Evolutionary conservation across 2,329 filamentous ascomycete species (phyloP).

Genomic region (Diaporthe destruens): DNA sequence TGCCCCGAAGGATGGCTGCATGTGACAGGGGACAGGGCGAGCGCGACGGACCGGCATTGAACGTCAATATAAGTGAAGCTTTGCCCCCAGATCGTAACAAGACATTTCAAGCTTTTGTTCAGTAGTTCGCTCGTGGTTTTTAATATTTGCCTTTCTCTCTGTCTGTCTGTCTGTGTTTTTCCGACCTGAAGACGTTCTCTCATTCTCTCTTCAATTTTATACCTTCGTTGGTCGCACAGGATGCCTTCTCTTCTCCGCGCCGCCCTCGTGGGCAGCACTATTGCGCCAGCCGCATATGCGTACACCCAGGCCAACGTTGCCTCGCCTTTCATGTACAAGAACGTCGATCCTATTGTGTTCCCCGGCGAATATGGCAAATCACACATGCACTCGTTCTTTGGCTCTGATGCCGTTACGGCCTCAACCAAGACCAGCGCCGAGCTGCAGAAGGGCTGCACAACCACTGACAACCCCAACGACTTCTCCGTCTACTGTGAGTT

Average conservation of each 20-base stretch:
- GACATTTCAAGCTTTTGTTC: background rate
- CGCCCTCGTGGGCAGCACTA: constrained; percentile 19
- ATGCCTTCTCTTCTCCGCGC: constrained; percentile 37
- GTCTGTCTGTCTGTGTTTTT: constrained; percentile 1
- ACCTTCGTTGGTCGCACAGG: constrained; percentile 25
- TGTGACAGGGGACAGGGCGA: constrained; percentile 11
- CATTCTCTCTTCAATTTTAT: constrained; percentile 18
- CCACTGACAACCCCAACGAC: constrained; percentile 49
- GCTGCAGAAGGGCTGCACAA: constrained; percentile 47
- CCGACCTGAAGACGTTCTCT: constrained; percentile 2
- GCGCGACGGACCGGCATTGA: constrained; percentile 1
- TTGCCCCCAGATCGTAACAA: background rate
- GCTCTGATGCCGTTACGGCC: constrained; percentile 51
- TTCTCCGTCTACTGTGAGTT: constrained; percentile 47
- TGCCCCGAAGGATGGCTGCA: constrained; percentile 9
- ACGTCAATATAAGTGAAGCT: constrained; percentile 26
- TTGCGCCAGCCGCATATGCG: constrained; percentile 41
- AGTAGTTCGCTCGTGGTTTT: constrained; percentile 18
- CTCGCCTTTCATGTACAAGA: constrained; percentile 51
- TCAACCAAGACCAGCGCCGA: constrained; percentile 50
- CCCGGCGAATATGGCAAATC: constrained; percentile 50
- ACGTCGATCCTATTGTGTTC: constrained; percentile 52
- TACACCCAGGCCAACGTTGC: constrained; percentile 46
- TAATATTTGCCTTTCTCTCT: background rate
- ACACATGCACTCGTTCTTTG: constrained; percentile 54